Percentiles rank a stretch among this genome's conserved stretches.
Conservation (phyloP, 805 yeast species). For the Teunomyces pallodes region DNA sequence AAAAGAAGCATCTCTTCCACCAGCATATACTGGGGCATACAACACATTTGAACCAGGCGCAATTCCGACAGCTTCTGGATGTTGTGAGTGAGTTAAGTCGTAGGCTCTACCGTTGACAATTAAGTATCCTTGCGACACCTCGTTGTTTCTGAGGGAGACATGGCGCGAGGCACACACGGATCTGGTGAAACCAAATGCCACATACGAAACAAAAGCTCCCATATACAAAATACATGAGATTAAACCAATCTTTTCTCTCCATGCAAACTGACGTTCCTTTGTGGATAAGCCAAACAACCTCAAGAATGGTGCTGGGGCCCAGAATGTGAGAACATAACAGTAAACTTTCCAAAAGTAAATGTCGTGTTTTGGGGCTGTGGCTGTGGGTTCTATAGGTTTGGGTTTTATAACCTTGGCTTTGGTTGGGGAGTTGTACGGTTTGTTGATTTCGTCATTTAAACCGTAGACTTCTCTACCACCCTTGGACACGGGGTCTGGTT, state of each 20-base stretch:
- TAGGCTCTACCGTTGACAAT: constrained; percentile 83
- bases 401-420: constrained; percentile 22
- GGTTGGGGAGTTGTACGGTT: constrained; percentile 8
- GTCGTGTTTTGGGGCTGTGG: constrained; percentile 17
- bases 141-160: constrained; percentile 55
- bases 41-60: constrained; percentile 66
- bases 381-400: constrained; percentile 9
- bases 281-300: constrained; percentile 72
- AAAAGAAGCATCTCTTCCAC: constrained; percentile 81
- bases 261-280: constrained; percentile 84
- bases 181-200: constrained; percentile 88
- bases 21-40: constrained; percentile 85
- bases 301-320: constrained; percentile 83
- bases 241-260: constrained; percentile 94
- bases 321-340: constrained; percentile 78
- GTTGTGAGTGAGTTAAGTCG: constrained; percentile 65
- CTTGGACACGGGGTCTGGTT: neutral
- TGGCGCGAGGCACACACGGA: constrained; percentile 61
- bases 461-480: constrained; percentile 56
- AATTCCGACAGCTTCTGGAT: constrained; percentile 82
- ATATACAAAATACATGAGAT: constrained; percentile 68
- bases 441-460: constrained; percentile 54
- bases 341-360: constrained; percentile 73
- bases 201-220: constrained; percentile 77
- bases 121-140: constrained; percentile 59